These are phyloP conservation scores for Nannochloropsis oceanica DNA, from an alignment of 108 stramenopile species.

Conservation along the genomic window DNA sequence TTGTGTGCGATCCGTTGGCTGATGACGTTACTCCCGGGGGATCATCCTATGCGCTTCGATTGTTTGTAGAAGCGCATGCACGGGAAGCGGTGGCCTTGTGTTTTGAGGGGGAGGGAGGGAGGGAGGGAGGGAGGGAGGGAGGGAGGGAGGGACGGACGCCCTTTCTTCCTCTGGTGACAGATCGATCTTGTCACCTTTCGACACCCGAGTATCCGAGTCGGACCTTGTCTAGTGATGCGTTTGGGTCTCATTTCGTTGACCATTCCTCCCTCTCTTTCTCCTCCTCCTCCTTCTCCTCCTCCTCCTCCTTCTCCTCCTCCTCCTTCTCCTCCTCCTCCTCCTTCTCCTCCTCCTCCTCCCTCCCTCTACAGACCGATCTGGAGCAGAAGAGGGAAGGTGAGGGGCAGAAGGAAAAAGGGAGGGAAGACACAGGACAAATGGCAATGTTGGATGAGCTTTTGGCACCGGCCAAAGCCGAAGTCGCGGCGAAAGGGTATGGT, in stretches of 20 bases:
- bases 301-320: no score
- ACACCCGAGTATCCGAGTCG: no score
- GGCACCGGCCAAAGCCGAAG: neutral
- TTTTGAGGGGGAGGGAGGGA: neutral
- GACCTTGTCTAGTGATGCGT: no score
- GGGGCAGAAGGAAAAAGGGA: neutral
- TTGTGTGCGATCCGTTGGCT: neutral
- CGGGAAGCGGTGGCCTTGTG: neutral
- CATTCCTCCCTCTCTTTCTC: no score
- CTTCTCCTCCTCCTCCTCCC: neutral
- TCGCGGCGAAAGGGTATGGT: neutral
- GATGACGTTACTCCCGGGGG: neutral
- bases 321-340: neutral
- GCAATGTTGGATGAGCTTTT: neutral
- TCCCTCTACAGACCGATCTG: neutral
- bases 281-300: no score
- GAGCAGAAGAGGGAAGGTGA: neutral
- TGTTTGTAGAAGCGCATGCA: neutral
- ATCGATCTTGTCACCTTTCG: neutral
- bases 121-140: neutral
- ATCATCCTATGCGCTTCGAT: neutral
- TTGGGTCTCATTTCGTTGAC: no score
- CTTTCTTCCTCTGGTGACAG: neutral
- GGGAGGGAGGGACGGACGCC: neutral
- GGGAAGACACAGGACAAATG: neutral